A percentile compares a stretch with the other conserved stretches of the same genome.
Conservation (phyloP, 352 stramenopile species). For the Globisporangium iwayamae region DNA sequence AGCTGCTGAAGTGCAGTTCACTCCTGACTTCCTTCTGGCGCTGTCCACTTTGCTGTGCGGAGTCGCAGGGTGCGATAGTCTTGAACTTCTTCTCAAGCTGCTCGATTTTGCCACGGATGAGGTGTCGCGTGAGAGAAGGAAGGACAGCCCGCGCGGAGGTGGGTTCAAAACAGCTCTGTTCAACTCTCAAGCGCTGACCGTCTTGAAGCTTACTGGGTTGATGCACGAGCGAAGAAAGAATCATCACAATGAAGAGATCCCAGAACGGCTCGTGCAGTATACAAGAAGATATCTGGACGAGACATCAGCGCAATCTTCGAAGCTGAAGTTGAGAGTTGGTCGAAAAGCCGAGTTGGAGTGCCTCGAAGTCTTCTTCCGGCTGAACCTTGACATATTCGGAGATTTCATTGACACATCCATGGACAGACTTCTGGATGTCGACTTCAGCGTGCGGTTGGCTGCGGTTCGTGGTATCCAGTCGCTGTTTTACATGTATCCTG, state of each 20-base stretch:
- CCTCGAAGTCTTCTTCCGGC: conserved; percentile 66
- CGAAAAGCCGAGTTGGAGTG: conserved; percentile 40
- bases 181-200: conserved; percentile 44
- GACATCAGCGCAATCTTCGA: conserved; percentile 14
- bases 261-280: conserved; percentile 37
- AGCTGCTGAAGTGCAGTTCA: conserved; percentile 39
- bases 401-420: conserved; percentile 54
- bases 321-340: conserved; percentile 24
- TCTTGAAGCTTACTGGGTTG: conserved; percentile 38
- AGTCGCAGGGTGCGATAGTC: conserved; percentile 48
- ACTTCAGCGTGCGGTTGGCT: conserved; percentile 49
- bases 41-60: conserved; percentile 57
- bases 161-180: conserved; percentile 41
- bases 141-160: conserved; percentile 17
- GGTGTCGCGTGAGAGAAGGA: conserved; percentile 23
- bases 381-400: conserved; percentile 47
- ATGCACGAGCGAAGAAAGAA: conserved; percentile 56
- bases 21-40: conserved; percentile 65
- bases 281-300: conserved; percentile 34
- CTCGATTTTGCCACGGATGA: conserved; percentile 51
- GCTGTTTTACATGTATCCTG: conserved; percentile 80
- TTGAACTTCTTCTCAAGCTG: conserved; percentile 52
- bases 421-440: conserved; percentile 41
- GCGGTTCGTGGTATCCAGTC: conserved; percentile 53
- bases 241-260: conserved; percentile 50